Evolutionary conservation across 1,284 basidiomycete species (phyloP), one percentile per base, ranked within the genome.

Genomic region (Cutaneotrichosporon daszewskae): DNA sequence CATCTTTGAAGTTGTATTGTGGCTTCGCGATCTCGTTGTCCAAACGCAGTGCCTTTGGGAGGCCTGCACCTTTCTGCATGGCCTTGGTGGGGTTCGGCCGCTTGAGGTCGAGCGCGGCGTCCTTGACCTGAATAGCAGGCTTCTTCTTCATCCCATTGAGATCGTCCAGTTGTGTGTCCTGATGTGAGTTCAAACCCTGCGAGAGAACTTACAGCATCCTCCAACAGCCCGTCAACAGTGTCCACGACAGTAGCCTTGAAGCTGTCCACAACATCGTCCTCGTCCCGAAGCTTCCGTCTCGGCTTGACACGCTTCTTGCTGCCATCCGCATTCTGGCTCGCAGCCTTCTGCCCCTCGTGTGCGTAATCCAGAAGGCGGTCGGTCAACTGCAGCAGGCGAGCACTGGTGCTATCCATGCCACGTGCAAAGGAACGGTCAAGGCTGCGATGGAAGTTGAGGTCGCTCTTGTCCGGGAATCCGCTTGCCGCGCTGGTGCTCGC

Each of bases 21-120:
- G 91, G 88, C 69, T 94, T 94, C 2, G 75, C 65, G 18, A 91
- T n/a, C n/a, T n/a, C n/a, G n/a, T n/a, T n/a, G n/a, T n/a, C n/a
- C n/a, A n/a, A n/a, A n/a, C n/a, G n/a, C n/a, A n/a, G n/a, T n/a
- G n/a, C n/a, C n/a, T n/a, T n/a, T n/a, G n/a, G n/a, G n/a, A n/a
- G n/a, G n/a, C n/a, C n/a, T n/a, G n/a, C 25, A 61, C 59, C 55
- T 62, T 57, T 32, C 51, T 38, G 16, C 54, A 41, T 5, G 60
- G 59, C 24, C 53, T 37, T 9, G 59, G 59, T 13, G 43, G 55
- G n/a, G n/a, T n/a, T n/a, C n/a, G n/a, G n/a, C n/a, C n/a, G n/a
- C n/a, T n/a, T n/a, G n/a, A n/a, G n/a, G n/a, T n/a, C n/a, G n/a
- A n/a, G 26, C 1, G 58, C 17, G 7, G 45, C 25, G 12, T 58